Percentiles rank a stretch among this genome's conserved stretches.
phyloP scores from a whole-genome alignment of 2,329 filamentous ascomycete species.

The Fusarium irregulare region DNA sequence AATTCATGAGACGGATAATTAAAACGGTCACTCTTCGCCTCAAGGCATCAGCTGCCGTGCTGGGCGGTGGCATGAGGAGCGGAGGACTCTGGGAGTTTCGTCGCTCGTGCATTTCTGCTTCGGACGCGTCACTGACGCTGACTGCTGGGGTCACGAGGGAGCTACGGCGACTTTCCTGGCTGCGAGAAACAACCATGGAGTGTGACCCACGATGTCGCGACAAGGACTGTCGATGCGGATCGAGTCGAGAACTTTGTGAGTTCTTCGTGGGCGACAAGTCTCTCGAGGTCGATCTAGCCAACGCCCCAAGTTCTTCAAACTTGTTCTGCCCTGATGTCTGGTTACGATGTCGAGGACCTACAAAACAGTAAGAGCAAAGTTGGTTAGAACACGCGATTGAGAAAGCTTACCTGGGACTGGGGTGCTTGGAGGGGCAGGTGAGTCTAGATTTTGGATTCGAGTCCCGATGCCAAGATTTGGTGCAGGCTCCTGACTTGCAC shows the following conservation, averaged over 20 bases:
- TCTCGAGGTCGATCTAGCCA: conserved; percentile 31
- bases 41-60: conserved; percentile 49
- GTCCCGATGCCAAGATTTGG: conserved; percentile 57
- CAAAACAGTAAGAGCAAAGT: conserved; percentile 46
- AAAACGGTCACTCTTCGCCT: conserved; percentile 51
- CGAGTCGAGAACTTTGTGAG: conserved; percentile 21
- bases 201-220: conserved; percentile 40
- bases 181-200: conserved; percentile 56
- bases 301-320: conserved; percentile 38
- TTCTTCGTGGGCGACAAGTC: conserved; percentile 34
- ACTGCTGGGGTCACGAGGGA: conserved; percentile 22
- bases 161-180: conserved; percentile 52
- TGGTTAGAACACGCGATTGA: conserved; percentile 28
- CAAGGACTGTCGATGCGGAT: conserved; percentile 20
- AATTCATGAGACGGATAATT: conserved; percentile 47
- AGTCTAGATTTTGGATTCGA: conserved; percentile 67
- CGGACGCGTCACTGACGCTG: conserved; percentile 27
- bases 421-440: conserved; percentile 61
- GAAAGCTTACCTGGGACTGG: conserved; percentile 57
- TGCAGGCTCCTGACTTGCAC: conserved; percentile 53
- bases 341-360: conserved; percentile 48
- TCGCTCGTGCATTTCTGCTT: conserved; percentile 29
- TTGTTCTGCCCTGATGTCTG: conserved; percentile 41
- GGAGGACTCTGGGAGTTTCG: conserved; percentile 50
- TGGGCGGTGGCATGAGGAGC: conserved; percentile 63